Evolutionary conservation across 768 basidiomycete genomes (phyloP), one percentile per base, ranked within the genome.

Genomic region (Tephrocybe sp.): DNA sequence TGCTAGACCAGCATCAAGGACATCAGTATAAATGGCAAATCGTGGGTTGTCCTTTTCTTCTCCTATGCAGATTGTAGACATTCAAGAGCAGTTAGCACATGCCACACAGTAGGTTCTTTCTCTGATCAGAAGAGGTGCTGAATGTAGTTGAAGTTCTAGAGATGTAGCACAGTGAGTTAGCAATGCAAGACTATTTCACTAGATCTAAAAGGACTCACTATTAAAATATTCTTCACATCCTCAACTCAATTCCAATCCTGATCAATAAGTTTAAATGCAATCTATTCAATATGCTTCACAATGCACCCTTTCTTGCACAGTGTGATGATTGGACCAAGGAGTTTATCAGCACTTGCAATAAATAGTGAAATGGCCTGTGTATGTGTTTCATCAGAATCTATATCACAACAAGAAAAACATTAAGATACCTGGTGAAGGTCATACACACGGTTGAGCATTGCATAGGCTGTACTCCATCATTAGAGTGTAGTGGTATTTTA

Each of bases 51-150:
- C 6, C 1, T 3, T 16, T 66, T 68, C n/a, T 35, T 49, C 16
- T 67, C 66, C 66, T 65, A 69, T 1, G 57, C 53, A 0, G 62
- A 57, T 6, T 54, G 61, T 0, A 70, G 58, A 1, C 59, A 50
- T 40, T 70, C 61, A 10, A 70, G 36, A 0, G 60, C 58, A 4
- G 66, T 66, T 4, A 70, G 61, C 0, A 58, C 62, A 1, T 26
- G 48, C 53, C 60, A 68, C 0, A 70, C 48, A 0, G 66, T 69
- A 0, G 62, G 62, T 1, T 54, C 50, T 9, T 49, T 32, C 12
- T 67, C 62, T 0, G 63, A 47, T 0, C 63, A 68, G 44, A 70
- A 67, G 17, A 60, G 49, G 16, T 61, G 54, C 54, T 53, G 49
- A 19, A 55, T 35, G 1, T 20, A 8, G 16, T 69, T 62, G 0